Percentiles rank a stretch among this genome's conserved stretches.
phyloP scores from a whole-genome alignment of 2,329 filamentous ascomycete genomes.

The Sclerotinia spermophila region DNA sequence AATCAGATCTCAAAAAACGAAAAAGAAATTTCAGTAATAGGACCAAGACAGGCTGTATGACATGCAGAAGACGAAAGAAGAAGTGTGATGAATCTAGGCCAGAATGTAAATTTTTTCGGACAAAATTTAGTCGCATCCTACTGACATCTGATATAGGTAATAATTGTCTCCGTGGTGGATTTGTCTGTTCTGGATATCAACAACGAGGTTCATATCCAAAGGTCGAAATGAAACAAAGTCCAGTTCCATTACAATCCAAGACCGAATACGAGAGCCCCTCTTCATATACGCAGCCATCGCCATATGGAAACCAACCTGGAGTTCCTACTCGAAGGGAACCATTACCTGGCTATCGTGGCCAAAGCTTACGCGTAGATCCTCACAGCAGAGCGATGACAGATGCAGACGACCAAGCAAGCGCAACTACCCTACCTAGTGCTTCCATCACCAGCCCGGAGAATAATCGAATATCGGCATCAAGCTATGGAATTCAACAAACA shows the following conservation, averaged over 20 bases:
- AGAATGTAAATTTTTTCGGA: conserved; percentile 65
- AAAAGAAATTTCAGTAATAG: conserved; percentile 88
- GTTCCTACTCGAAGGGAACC: conserved; percentile 48
- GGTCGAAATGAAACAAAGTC: conserved; percentile 63
- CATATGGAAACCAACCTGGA: conserved; percentile 43
- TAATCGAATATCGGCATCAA: conserved; percentile 55
- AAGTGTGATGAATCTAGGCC: conserved; percentile 96
- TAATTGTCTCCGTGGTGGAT: conserved; percentile 87
- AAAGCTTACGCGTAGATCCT: conserved; percentile 59
- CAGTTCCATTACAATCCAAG: conserved; percentile 79
- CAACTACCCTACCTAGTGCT: conserved; percentile 56
- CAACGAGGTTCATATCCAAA: conserved; percentile 76
- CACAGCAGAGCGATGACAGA: conserved; percentile 51
- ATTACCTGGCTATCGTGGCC: conserved; percentile 57
- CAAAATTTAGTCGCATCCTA: conserved; percentile 4
- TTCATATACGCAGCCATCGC: conserved; percentile 57
- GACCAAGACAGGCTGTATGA: conserved; percentile 93
- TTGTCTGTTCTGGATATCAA: conserved; percentile 87
- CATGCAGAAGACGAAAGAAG: conserved; percentile 89
- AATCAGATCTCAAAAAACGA: conserved; percentile 63
- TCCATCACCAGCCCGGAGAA: conserved; percentile 52
- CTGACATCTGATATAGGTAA: conserved; percentile 52
- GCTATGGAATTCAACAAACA: conserved; percentile 46
- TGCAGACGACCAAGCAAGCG: conserved; percentile 58
- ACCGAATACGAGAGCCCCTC: conserved; percentile 49